Base-by-base conservation (phyloP, 306 rosid genomes). In the Prunus mongolica region DNA sequence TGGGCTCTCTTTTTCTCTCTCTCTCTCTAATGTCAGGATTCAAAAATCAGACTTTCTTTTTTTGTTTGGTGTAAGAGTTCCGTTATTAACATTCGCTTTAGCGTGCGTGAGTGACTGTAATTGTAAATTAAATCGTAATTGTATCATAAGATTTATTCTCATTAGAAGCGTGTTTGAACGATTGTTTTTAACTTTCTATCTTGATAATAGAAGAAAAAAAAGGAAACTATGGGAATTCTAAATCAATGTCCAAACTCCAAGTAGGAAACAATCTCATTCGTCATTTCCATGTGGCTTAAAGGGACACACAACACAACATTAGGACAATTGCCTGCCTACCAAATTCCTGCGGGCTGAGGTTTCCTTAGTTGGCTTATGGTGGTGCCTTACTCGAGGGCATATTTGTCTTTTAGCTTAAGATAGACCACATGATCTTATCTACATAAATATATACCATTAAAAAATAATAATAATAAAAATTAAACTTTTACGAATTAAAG, bases 1-100 rank as follows among this genome's bases (percentile, higher is more conserved):
- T 64, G 77, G 86, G 76, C 63, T 50, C 62, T 61, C 62, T 25
- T 20, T 78, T 1, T 47, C 63, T 27, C 60, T 73, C 27, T 15
- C 24, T 67, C 24, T 67, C 30, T 38, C 32, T 50, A 2, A 20
- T 2, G 25, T 38, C 30, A 0, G 1, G 8, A 32, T 5, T 38
- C 13, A 32, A 46, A 16, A n/a, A 15, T 18, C n/a, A 5, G 2
- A 52, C 20, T 18, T 14, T 0, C 52, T 49, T 52, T 52, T 52
- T 1, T 13, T 47, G 12, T 13, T 47, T 47, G 52, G 52, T 47
- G 4, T 12, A 47, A 47, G 52, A 13, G 15, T 38, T 38, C 8
- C 9, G 9, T 7, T 38, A 38, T 38, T 38, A 38, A 38, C 44
- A 38, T 38, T 34, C 41, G 41, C 8, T 34, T 34, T 34, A 1